Conservation (phyloP, 257 asterid species). For the Misopates orontium region DNA sequence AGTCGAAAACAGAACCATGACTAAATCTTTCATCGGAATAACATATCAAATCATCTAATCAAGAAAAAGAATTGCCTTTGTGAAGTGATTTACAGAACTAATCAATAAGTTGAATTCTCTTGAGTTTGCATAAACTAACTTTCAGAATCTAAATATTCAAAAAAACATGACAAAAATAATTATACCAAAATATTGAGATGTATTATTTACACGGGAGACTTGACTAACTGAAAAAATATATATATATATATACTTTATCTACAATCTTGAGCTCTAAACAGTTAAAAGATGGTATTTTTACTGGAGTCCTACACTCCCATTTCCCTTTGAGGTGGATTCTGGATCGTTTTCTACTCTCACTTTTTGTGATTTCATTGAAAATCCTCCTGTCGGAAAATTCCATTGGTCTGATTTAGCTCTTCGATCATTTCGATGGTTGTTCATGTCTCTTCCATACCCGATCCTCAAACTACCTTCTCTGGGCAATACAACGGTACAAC, state of each 20-base stretch:
- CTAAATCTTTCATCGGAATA: too few species aligned
- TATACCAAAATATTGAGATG: too few species aligned
- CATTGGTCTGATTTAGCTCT: slow-evolving; percentile 6
- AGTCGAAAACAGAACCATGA: too few species aligned
- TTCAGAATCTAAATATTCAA: too few species aligned
- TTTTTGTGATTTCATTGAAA: neutral
- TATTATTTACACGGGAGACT: too few species aligned
- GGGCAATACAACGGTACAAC: neutral
- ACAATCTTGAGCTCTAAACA: slow-evolving; percentile 4
- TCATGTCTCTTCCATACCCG: neutral
- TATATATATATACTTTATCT: too few species aligned
- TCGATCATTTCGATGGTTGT: neutral
- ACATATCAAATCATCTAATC: too few species aligned
- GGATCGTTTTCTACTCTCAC: neutral
- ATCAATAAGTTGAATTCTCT: too few species aligned
- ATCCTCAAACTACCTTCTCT: neutral
- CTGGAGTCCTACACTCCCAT: neutral
- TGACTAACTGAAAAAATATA: neutral
- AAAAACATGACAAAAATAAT: too few species aligned
- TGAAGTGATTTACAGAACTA: too few species aligned
- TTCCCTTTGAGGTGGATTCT: neutral
- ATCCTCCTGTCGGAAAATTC: slow-evolving; percentile 1
- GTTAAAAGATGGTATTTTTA: slow-evolving; percentile 7
- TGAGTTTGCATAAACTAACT: too few species aligned
- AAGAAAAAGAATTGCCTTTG: too few species aligned